Percentiles rank a stretch among this genome's conserved stretches.
Conservation (phyloP, 345 rosid genomes). For the Eucalyptus cloeziana region DNA sequence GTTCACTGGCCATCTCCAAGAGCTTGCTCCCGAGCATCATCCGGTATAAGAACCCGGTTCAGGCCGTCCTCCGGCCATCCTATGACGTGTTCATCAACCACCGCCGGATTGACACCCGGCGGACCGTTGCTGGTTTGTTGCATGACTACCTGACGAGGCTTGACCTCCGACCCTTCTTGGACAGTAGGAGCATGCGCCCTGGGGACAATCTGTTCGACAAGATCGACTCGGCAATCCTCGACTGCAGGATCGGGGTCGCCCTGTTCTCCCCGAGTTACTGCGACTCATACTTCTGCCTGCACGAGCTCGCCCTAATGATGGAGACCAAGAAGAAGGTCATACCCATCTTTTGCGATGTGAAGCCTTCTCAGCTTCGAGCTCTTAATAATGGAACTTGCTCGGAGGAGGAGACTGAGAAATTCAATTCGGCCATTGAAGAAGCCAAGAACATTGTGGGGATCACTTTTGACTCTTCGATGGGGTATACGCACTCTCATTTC, state of each 20-base stretch:
- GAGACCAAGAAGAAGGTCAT: constrained; percentile 57
- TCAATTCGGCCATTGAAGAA: constrained; percentile 51
- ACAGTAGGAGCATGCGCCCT: constrained; percentile 69
- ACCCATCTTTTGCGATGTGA: constrained; percentile 74
- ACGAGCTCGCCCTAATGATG: constrained; percentile 67
- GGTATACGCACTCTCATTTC: constrained; percentile 22
- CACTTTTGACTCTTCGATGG: constrained; percentile 51
- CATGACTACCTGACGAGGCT: constrained; percentile 34
- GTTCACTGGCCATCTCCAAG: neutral
- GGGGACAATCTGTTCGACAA: constrained; percentile 53
- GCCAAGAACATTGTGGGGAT: constrained; percentile 85
- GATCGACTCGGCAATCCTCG: constrained; percentile 33
- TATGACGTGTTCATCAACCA: constrained; percentile 78
- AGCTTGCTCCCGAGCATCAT: neutral
- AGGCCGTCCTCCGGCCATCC: neutral
- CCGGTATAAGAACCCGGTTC: neutral
- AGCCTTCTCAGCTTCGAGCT: constrained; percentile 66
- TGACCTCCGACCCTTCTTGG: constrained; percentile 44
- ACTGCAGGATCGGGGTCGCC: constrained; percentile 52
- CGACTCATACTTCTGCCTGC: constrained; percentile 69
- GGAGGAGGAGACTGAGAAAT: constrained; percentile 20
- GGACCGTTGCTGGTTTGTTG: constrained; percentile 55
- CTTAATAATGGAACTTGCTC: constrained; percentile 22
- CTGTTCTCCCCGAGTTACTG: constrained; percentile 80
- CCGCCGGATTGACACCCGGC: constrained; percentile 64